These are phyloP conservation scores for Aspergillus sp. DNA, from an alignment of 2,329 filamentous ascomycete genomes.

Conservation along the genomic window DNA sequence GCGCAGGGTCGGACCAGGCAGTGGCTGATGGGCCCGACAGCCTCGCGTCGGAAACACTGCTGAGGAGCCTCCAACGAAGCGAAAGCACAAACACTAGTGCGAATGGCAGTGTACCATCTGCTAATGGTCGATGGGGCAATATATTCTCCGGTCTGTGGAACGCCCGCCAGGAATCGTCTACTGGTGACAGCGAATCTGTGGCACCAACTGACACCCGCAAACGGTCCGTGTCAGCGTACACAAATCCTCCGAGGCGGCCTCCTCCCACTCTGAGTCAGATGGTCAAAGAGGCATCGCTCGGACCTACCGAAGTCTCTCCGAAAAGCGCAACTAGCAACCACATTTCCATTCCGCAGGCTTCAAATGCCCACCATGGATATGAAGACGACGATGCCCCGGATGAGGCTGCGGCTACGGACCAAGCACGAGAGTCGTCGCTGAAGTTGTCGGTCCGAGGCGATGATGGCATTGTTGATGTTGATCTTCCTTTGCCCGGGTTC, in stretches of 20 bases:
- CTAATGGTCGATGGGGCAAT: conserved; percentile 56
- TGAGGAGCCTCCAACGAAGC: conserved; percentile 56
- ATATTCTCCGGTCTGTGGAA: conserved; percentile 60
- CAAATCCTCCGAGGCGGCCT: conserved; percentile 26
- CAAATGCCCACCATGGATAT: conserved; percentile 21
- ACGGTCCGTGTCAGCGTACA: conserved; percentile 31
- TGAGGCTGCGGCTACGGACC: conserved; percentile 29
- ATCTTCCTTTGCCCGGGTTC: conserved; percentile 57
- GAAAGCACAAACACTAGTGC: conserved; percentile 51
- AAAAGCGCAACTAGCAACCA: conserved; percentile 33
- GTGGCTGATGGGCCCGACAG: conserved; percentile 39
- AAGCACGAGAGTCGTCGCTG: conserved; percentile 47
- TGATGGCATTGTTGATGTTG: conserved; percentile 63
- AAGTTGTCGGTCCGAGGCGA: conserved; percentile 59
- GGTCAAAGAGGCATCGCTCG: conserved; percentile 34
- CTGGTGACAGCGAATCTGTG: conserved; percentile 35
- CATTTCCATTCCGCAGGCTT: conserved; percentile 37
- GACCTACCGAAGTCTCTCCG: conserved; percentile 20
- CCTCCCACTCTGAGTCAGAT: conserved; percentile 36
- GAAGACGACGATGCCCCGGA: conserved; percentile 29
- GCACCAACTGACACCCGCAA: conserved; percentile 27
- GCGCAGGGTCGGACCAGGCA: conserved; percentile 26
- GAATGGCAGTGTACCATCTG: conserved; percentile 49
- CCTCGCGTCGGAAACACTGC: conserved; percentile 57
- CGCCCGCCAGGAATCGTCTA: conserved; percentile 51